Conservation (phyloP, 441 rosid genomes). For the Brassica balearica region DNA sequence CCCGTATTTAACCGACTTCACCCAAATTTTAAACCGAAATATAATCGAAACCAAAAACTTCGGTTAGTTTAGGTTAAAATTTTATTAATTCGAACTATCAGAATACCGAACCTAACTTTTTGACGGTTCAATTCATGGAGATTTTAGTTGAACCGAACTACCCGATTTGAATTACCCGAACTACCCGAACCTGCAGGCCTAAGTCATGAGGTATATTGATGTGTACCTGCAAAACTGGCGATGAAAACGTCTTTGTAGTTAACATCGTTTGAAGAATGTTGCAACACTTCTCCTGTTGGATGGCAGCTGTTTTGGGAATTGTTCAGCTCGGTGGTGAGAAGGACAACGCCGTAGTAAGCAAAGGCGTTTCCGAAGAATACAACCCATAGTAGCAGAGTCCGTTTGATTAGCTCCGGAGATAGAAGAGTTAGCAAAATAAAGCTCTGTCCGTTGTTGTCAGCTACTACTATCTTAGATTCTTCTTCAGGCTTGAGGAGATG, state of each 20-base stretch:
- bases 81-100: no score
- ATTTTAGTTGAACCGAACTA: no score
- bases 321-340: slow-evolving; percentile 91
- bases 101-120: no score
- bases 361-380: slow-evolving; percentile 90
- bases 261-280: slow-evolving; percentile 49
- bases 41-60: no score
- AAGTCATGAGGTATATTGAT: not conserved
- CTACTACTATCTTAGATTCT: slow-evolving; percentile 36
- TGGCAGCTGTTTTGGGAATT: slow-evolving; percentile 58
- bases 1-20: no score
- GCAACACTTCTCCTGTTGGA: slow-evolving; percentile 39
- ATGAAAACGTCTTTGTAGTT: slow-evolving; percentile 79
- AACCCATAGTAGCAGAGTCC: slow-evolving; percentile 83
- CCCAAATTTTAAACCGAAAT: no score
- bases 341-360: slow-evolving; percentile 85
- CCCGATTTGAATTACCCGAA: no score
- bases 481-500: slow-evolving; percentile 48
- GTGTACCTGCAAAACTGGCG: slow-evolving; percentile 80
- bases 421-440: slow-evolving; percentile 54
- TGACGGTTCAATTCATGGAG: no score
- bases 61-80: no score
- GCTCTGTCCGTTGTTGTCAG: slow-evolving; percentile 45
- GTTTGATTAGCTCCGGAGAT: slow-evolving; percentile 64
- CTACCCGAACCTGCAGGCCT: no score